Evolutionary conservation across 2,329 filamentous ascomycete species (phyloP), one percentile per base, ranked within the genome.

Genomic region (Apiospora sp.): DNA sequence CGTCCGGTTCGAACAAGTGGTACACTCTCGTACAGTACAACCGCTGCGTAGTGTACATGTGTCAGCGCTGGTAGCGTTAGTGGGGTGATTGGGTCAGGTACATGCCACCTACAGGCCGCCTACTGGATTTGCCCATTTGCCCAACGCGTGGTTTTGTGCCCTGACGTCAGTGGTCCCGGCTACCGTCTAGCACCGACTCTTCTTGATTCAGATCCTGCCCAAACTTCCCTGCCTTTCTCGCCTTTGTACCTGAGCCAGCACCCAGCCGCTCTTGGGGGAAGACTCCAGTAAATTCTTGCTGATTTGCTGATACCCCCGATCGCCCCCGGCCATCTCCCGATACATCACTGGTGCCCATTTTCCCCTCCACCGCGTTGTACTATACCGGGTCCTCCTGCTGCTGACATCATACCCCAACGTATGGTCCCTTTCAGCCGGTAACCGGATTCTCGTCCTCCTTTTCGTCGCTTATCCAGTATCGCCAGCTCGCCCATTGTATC

Each of bases 81-180:
- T 58, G 51, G 51, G 54, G 54, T 61, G 54, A 61, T 61, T 58
- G 27, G 51, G 51, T 19, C 51, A 58, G 51, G 51, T 19, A 34
- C 51, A 30, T 58, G 14, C 51, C 51, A 54, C 51, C 24, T 54
- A 54, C 24, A 16, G 27, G 51, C 27, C 27, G 27, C 27, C 27
- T 30, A 30, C 27, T 30, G 27, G 27, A 30, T 30, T 30, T 30
- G 27, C 27, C 27, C 27, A 30, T 16, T 34, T 30, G 51, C 51
- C 51, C 51, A 58, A 34, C 27, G 51, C 27, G 51, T 58, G 51
- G 27, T 58, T 61, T 61, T 61, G 54, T n/a, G 30, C 22, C 27
- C 54, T 61, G 54, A 61, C 54, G 54, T 61, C 54, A 61, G 54
- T 30, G 30, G 54, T 30, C 51, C 54, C 19, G 54, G 30, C 2